These are phyloP conservation scores for Suillus tomentosus DNA, from an alignment of 768 basidiomycete genomes.

Conservation along the genomic window DNA sequence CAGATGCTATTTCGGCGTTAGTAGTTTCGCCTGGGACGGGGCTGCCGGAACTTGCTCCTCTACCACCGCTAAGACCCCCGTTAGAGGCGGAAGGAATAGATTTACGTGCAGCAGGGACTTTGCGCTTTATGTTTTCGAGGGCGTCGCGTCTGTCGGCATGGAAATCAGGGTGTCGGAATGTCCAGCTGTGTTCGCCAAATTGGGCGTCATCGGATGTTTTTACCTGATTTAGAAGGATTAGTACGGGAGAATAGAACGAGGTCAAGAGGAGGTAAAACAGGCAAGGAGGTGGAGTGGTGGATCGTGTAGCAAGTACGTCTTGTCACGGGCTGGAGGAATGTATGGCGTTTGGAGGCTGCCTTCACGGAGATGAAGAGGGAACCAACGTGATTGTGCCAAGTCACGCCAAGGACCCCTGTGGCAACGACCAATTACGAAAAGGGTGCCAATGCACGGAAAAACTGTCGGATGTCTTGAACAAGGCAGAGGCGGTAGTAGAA, in stretches of 20 bases:
- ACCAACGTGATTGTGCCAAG: not conserved
- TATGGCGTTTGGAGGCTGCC: not conserved
- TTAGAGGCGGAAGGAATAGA: constrained; percentile 26
- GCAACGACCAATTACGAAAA: not conserved
- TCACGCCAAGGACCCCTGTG: not conserved
- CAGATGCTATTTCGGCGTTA: constrained; percentile 26
- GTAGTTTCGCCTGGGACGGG: constrained; percentile 13
- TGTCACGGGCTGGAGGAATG: not conserved
- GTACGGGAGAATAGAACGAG: not conserved
- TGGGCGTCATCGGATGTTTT: constrained; percentile 85
- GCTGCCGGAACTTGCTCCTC: constrained; percentile 8
- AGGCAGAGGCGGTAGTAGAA: not conserved
- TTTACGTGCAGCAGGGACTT: constrained; percentile 45
- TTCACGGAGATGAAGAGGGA: not conserved
- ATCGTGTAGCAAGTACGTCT: not conserved
- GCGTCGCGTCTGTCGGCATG: constrained; percentile 53
- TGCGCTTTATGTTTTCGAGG: constrained; percentile 69
- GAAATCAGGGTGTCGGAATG: constrained; percentile 55
- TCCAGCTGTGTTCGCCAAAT: constrained; percentile 62
- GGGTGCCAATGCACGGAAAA: not conserved
- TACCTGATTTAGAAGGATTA: constrained; percentile 39
- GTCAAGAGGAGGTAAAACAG: not conserved
- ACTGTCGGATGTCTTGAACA: no score
- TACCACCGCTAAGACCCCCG: not conserved
- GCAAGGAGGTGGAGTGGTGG: not conserved